Percentiles rank a stretch among this genome's conserved stretches.
Conservation (phyloP, 176 grass and related monocot genomes). For the Saccharum officinarum region DNA sequence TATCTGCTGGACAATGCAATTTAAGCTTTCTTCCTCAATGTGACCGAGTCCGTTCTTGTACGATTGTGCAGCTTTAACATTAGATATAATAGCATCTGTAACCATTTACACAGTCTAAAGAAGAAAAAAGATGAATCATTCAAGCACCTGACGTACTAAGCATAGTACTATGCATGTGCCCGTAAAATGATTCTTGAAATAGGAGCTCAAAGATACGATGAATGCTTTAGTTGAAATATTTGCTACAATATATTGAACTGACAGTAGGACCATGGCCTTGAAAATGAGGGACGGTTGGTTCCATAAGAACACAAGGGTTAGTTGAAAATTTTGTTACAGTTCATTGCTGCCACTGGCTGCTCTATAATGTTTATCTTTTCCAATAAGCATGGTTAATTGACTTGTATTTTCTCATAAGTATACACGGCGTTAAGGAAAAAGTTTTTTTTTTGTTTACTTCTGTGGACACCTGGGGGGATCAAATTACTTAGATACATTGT, state of each 20-base stretch:
- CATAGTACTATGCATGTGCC: not conserved
- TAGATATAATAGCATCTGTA: not conserved
- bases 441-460: not conserved
- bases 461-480: not conserved
- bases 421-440: not conserved
- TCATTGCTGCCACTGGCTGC: not conserved
- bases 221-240: not conserved
- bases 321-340: not conserved
- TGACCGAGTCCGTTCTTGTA: not conserved
- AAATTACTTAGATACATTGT: not conserved
- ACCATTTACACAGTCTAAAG: not conserved
- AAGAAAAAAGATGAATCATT: not conserved
- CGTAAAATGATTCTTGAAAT: not conserved
- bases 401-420: not conserved
- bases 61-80: not conserved
- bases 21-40: not conserved
- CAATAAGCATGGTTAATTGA: not conserved
- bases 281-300: slow-evolving; percentile 1
- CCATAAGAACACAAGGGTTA: not conserved
- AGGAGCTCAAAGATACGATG: not conserved
- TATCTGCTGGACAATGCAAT: not conserved
- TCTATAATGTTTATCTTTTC: not conserved
- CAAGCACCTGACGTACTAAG: not conserved
- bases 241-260: not conserved
- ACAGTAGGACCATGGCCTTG: not conserved